These are phyloP conservation scores for Syzygium aromaticum DNA, from an alignment of 345 rosid species.

Conservation along the genomic window DNA sequence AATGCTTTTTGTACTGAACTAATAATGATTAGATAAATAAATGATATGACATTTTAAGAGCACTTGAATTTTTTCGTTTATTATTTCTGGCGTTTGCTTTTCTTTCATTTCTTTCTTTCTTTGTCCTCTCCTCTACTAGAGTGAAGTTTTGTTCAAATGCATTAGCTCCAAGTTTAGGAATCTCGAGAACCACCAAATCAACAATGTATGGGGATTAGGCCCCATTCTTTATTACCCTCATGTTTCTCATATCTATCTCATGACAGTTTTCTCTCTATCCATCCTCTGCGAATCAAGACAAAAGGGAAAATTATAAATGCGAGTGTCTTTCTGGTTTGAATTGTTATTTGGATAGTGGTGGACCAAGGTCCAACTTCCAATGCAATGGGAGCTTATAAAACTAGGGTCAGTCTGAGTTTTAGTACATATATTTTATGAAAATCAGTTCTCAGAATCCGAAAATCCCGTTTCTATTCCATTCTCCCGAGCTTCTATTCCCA, in stretches of 20 bases:
- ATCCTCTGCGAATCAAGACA: conserved; percentile 21
- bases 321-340: neutral
- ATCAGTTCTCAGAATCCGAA: conserved; percentile 35
- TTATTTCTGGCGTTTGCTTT: neutral
- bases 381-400: neutral
- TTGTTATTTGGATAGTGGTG: neutral
- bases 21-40: neutral
- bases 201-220: conserved; percentile 43
- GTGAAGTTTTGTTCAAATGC: conserved; percentile 8
- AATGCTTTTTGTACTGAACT: too few relatives aligned
- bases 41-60: rapidly evolving
- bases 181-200: conserved; percentile 51
- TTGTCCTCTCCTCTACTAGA: neutral
- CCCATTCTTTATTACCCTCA: neutral
- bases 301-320: neutral
- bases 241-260: conserved; percentile 9
- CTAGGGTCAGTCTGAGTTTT: neutral
- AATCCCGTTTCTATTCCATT: conserved; percentile 90
- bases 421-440: conserved; percentile 5
- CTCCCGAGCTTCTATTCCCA: conserved; percentile 83
- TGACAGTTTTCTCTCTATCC: neutral
- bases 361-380: conserved; percentile 4
- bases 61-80: neutral
- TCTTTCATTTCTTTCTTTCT: neutral
- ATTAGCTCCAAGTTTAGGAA: conserved; percentile 29